Evolutionary conservation across 2,329 filamentous ascomycete genomes (phyloP), one percentile per base, ranked within the genome.

Genomic region (Kalaharituber pfeilii): DNA sequence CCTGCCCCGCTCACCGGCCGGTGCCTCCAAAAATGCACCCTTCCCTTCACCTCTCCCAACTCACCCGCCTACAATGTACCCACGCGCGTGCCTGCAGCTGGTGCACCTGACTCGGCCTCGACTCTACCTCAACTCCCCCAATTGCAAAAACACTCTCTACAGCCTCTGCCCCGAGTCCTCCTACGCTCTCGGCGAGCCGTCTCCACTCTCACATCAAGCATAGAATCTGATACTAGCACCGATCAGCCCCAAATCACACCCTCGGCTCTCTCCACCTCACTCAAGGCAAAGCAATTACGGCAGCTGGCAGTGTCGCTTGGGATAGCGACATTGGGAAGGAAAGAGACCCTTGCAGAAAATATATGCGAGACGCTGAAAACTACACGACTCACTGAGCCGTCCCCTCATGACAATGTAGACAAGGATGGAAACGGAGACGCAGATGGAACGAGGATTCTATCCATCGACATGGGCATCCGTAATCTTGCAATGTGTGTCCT

Each of bases 401-500:
- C 54, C 22, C 60, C 30, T 44, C 15, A 26, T 47, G 51, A 39
- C 18, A 6, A 51, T 27, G 28, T 42, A 53, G 49, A 54, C 39
- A n/a, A n/a, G 11, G 33, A 8, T 39, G 33, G 33, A 2, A 22
- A 22, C 25, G 42, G 42, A 13, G 30, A 9, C 30, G 9, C n/a
- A 9, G n/a, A 36, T 13, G 55, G 61, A 45, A 56, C 71, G 61
- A 73, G 80, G 44, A 73, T 91, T 24, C 67, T 91, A 29, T 88
- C 84, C 65, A 82, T 93, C 58, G 86, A 93, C 66, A 82, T 91
- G 78, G 86, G 86, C 3, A 83, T 93, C 60, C 79, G 78, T 44
- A 93, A 93, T 65, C 71, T 93, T 3, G 85, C 84, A 1, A 86
- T 79, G 65, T 84, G 82, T 59, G 73, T 85, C 57, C 67, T 84